phyloP scores from a whole-genome alignment of 164 flowering plant genomes.

The Magnolia sinica region DNA sequence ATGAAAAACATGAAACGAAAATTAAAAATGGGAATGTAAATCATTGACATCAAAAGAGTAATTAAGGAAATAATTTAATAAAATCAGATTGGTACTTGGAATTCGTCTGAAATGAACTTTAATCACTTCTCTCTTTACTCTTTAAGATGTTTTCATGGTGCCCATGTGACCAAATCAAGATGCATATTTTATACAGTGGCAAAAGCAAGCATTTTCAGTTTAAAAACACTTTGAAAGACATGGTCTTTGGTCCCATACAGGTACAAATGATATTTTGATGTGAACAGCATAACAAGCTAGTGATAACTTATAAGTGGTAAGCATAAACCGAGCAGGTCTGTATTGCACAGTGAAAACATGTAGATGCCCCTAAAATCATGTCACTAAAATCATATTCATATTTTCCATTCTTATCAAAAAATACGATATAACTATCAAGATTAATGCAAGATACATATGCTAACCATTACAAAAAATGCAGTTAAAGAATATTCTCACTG shows the following conservation, averaged over 20 bases:
- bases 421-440: background rate
- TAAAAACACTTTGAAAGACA: background rate
- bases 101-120: background rate
- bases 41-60: background rate
- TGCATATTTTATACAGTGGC: background rate
- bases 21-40: background rate
- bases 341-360: background rate
- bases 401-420: background rate
- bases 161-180: conserved; percentile 1
- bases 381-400: background rate
- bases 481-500: background rate
- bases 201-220: background rate
- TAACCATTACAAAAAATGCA: background rate
- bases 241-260: background rate
- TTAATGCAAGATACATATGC: background rate
- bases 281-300: no score
- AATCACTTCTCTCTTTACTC: background rate
- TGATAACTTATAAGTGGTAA: no score
- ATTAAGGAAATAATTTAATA: no score
- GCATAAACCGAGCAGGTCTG: no score
- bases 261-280: background rate
- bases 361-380: background rate
- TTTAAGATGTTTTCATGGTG: background rate
- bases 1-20: background rate
- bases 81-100: background rate